Evolutionary conservation across 345 rosid genomes (phyloP), one percentile per base, ranked within the genome.

Genomic region (Gossypium bickii): DNA sequence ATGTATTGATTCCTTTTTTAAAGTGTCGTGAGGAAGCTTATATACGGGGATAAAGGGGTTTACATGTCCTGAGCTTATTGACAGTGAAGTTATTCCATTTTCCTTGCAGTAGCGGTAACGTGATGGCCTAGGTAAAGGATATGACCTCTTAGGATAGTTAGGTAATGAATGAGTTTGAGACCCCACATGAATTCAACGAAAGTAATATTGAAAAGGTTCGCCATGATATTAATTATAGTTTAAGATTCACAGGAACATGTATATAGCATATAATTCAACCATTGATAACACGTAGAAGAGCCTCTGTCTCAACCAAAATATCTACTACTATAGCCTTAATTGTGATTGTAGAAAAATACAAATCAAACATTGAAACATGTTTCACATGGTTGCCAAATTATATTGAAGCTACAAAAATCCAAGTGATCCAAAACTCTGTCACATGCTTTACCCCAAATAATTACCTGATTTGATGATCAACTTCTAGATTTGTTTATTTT

Each of bases 401-500:
- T 38, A 41, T 38, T 70, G 53, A 12, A 24, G 13, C 34, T 41
- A 6, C 34, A 44, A 63, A 48, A 71, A 75, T 68, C 47, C 55
- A 72, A 49, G 67, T 48, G 62, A 71, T 27, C 70, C 75, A 80
- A 78, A 80, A 70, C 22, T 18, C 20, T 34, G 34, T 48, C 53
- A 20, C 17, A 72, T 43, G 75, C 56, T 53, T 17, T 60, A 57
- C 60, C 52, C 56, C 20, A 7, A 24, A 59, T 47, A 72, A 15
- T 12, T 5, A 68, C 29, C 16, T 3, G 22, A 9, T 24, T 49
- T 12, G 41, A 7, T 67, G 17, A 62, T 34, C 22, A 64, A 17
- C 41, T 34, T 12, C 18, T 17, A 34, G 67, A 34, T 38, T 63
- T 63, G 47, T 63, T 34, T 63, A 34, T 10, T 34, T 12, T 47